phyloP scores from a whole-genome alignment of 1,284 basidiomycete species.

The Ceratobasidium theobromae region DNA sequence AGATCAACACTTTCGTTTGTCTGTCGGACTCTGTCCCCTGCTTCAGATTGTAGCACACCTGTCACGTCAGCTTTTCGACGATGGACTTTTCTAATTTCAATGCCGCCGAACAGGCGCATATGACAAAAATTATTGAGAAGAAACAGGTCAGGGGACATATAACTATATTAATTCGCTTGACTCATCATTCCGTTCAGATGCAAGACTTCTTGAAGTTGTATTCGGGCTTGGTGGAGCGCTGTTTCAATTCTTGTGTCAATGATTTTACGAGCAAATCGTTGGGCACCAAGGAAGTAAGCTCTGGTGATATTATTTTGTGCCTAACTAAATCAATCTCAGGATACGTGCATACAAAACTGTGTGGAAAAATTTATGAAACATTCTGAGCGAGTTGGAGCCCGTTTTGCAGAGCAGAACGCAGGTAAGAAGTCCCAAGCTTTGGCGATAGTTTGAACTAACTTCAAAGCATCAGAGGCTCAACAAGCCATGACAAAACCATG shows the following conservation, averaged over 20 bases:
- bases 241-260: conserved; percentile 93
- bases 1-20: too few relatives aligned
- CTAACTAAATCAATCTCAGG: conserved; percentile 41
- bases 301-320: neutral
- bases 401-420: conserved; percentile 89
- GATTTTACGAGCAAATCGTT: conserved; percentile 96
- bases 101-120: conserved; percentile 83
- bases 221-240: conserved; percentile 93
- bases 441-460: neutral
- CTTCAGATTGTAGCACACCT: neutral
- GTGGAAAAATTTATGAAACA: conserved; percentile 97
- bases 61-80: neutral
- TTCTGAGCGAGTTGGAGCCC: conserved; percentile 89
- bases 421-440: conserved; percentile 53
- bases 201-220: conserved; percentile 97
- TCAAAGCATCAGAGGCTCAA: neutral
- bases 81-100: conserved; percentile 90
- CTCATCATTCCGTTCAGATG: conserved; percentile 62
- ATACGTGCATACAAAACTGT: conserved; percentile 60
- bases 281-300: conserved; percentile 83
- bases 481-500: conserved; percentile 15
- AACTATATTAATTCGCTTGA: neutral
- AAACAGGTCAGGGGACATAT: conserved; percentile 66
- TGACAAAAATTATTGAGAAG: conserved; percentile 88
- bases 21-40: neutral